Conservation (phyloP, 1,139 yeast species). For the Geotrichum fermentans region DNA sequence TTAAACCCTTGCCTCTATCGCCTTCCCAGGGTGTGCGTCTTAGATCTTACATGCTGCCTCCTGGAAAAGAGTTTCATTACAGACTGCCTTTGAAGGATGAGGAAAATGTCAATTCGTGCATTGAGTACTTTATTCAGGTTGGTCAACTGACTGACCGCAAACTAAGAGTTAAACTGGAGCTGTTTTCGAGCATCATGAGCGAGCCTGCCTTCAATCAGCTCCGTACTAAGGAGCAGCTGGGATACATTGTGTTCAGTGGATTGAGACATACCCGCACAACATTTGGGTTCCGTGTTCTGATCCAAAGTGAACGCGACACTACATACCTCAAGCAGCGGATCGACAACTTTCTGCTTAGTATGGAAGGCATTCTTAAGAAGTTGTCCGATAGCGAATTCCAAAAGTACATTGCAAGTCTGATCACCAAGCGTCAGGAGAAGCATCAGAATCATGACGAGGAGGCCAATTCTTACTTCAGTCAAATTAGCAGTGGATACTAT, state of each 20-base stretch:
- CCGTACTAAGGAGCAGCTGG: constrained; percentile 88
- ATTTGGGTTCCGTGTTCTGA: constrained; percentile 68
- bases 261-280: constrained; percentile 64
- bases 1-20: constrained; percentile 34
- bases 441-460: constrained; percentile 78
- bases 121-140: constrained; percentile 71
- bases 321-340: constrained; percentile 74
- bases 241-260: constrained; percentile 85
- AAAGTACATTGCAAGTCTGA: constrained; percentile 64
- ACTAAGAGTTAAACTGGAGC: constrained; percentile 50
- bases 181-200: constrained; percentile 64
- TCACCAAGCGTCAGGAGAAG: constrained; percentile 61
- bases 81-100: constrained; percentile 56
- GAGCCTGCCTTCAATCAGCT: constrained; percentile 89
- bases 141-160: constrained; percentile 45
- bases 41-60: constrained; percentile 49
- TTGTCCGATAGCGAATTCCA: constrained; percentile 60
- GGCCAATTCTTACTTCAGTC: constrained; percentile 57
- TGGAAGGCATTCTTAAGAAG: constrained; percentile 39
- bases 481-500: constrained; percentile 69
- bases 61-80: constrained; percentile 45
- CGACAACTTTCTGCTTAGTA: constrained; percentile 51
- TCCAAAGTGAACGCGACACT: constrained; percentile 80
- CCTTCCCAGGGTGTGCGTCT: constrained; percentile 43
- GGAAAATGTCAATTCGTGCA: constrained; percentile 75